A percentile compares a stretch with the other conserved stretches of the same genome.
phyloP scores from a whole-genome alignment of 192 early-diverging fungal genomes.

The Coemansia guatemalensis region DNA sequence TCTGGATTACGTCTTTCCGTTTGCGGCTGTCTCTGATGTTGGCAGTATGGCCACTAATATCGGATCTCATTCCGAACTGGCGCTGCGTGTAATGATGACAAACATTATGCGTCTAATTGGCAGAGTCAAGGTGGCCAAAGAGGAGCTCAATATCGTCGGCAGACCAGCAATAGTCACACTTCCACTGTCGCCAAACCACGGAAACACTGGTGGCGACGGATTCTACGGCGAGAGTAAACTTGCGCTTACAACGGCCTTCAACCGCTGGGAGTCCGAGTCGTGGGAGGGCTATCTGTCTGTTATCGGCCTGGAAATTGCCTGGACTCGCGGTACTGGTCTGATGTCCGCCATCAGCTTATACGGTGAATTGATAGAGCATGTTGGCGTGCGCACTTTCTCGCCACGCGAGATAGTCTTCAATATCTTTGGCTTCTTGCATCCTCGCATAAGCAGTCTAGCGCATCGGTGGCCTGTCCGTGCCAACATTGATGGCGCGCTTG shows the following conservation, averaged over 20 bases:
- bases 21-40: slow-evolving; percentile 86
- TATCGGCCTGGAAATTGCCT: slow-evolving; percentile 90
- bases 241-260: slow-evolving; percentile 84
- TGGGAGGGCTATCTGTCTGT: slow-evolving; percentile 87
- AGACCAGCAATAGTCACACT: slow-evolving; percentile 84
- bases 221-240: slow-evolving; percentile 93
- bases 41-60: slow-evolving; percentile 80
- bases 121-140: slow-evolving; percentile 81
- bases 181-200: slow-evolving; percentile 93
- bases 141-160: slow-evolving; percentile 62
- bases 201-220: slow-evolving; percentile 87
- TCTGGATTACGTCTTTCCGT: slow-evolving; percentile 90
- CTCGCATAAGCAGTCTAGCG: slow-evolving; percentile 67
- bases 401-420: slow-evolving; percentile 93
- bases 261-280: slow-evolving; percentile 85
- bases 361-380: slow-evolving; percentile 78
- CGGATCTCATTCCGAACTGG: slow-evolving; percentile 83
- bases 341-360: slow-evolving; percentile 89
- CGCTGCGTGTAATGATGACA: slow-evolving; percentile 91
- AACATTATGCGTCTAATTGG: slow-evolving; percentile 88
- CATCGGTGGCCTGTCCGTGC: slow-evolving; percentile 81
- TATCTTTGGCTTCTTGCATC: slow-evolving; percentile 85
- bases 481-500: slow-evolving; percentile 83
- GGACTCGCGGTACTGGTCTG: slow-evolving; percentile 92
- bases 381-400: slow-evolving; percentile 78